These are phyloP conservation scores for Iberis pinnata DNA, from an alignment of 345 rosid genomes.

Conservation along the genomic window DNA sequence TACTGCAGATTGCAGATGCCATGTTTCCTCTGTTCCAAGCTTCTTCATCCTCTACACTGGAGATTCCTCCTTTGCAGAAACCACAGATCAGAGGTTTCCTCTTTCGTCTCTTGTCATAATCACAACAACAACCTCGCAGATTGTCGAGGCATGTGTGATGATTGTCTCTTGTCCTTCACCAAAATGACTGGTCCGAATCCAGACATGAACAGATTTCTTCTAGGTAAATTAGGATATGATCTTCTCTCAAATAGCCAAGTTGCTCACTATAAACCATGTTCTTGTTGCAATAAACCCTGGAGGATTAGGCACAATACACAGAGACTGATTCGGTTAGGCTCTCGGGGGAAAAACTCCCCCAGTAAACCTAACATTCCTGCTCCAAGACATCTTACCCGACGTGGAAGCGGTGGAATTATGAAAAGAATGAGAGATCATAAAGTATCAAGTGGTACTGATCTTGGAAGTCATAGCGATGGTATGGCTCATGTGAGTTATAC, in stretches of 20 bases:
- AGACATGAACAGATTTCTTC: slow-evolving; percentile 39
- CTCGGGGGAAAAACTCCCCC: slow-evolving; percentile 20
- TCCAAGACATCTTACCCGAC: slow-evolving; percentile 24
- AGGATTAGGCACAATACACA: slow-evolving; percentile 36
- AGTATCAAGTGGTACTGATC: slow-evolving; percentile 17
- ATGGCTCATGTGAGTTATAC: slow-evolving; percentile 45
- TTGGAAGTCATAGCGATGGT: slow-evolving; percentile 35
- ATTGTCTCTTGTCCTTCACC: slow-evolving; percentile 56
- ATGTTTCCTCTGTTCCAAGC: slow-evolving; percentile 67
- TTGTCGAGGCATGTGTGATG: slow-evolving; percentile 52
- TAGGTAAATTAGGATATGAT: slow-evolving; percentile 42
- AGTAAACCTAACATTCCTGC: slow-evolving; percentile 33
- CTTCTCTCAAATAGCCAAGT: slow-evolving; percentile 40
- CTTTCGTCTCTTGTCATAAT: slow-evolving; percentile 47
- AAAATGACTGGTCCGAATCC: slow-evolving; percentile 42
- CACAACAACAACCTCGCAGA: slow-evolving; percentile 54
- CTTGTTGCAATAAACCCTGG: slow-evolving; percentile 60
- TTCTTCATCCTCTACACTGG: slow-evolving; percentile 54
- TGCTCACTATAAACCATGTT: slow-evolving; percentile 42
- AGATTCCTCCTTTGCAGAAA: slow-evolving; percentile 47
- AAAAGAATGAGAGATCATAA: slow-evolving; percentile 38
- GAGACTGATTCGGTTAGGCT: slow-evolving; percentile 31
- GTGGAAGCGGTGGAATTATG: slow-evolving; percentile 27
- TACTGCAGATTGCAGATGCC: slow-evolving; percentile 53
- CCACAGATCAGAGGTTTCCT: slow-evolving; percentile 62